These are phyloP conservation scores for Wickerhamiella musiphila DNA, from an alignment of 805 yeast species.

Conservation along the genomic window DNA sequence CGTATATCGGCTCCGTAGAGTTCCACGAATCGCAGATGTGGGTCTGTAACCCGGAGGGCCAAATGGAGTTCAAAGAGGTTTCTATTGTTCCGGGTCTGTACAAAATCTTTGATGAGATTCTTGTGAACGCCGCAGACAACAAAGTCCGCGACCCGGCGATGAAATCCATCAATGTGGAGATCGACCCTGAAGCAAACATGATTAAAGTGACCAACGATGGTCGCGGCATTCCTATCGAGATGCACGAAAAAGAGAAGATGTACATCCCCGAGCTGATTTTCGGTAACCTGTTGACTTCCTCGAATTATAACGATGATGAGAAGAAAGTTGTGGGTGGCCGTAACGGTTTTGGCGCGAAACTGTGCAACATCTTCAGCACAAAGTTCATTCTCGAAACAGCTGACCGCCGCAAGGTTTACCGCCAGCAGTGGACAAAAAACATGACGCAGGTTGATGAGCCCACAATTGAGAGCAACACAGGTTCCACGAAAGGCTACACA, in stretches of 20 bases:
- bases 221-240: conserved; percentile 85
- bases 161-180: conserved; percentile 71
- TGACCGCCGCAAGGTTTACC: conserved; percentile 53
- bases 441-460: conserved; percentile 71
- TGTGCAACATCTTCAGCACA: conserved; percentile 89
- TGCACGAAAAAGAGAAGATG: conserved; percentile 75
- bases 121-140: conserved; percentile 97
- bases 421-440: conserved; percentile 74
- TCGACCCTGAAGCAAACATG: conserved; percentile 54
- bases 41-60: conserved; percentile 55
- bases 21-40: conserved; percentile 64
- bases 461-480: conserved; percentile 33
- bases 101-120: conserved; percentile 90
- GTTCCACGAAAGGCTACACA: conserved; percentile 45
- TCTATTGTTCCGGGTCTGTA: conserved; percentile 87
- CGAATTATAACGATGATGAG: conserved; percentile 89
- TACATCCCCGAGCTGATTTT: conserved; percentile 93
- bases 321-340: conserved; percentile 97
- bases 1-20: conserved; percentile 92
- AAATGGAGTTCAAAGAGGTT: conserved; percentile 39
- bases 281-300: conserved; percentile 85
- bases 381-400: conserved; percentile 80
- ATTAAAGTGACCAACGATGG: conserved; percentile 86
- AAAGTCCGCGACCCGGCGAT: conserved; percentile 85
- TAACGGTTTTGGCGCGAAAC: conserved; percentile 94